phyloP scores from a whole-genome alignment of 306 rosid genomes.

The Acacia melanoxylon region DNA sequence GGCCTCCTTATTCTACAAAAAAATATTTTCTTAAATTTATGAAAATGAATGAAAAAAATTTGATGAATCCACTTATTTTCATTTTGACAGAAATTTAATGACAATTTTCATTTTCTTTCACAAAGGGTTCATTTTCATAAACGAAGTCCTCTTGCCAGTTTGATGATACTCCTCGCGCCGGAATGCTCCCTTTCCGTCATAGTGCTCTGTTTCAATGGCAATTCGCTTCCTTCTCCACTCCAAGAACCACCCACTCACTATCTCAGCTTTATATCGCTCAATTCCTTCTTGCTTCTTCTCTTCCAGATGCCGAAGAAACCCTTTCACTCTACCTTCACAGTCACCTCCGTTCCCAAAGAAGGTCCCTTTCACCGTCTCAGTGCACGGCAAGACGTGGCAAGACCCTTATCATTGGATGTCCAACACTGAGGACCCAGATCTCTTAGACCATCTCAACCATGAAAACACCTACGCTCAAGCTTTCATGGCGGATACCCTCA shows the following conservation, averaged over 20 bases:
- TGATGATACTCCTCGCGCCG: not conserved
- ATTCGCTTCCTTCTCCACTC: conserved; percentile 39
- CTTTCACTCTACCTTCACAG: conserved; percentile 36
- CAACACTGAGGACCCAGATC: conserved; percentile 61
- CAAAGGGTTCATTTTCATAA: not conserved
- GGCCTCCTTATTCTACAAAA: too few species aligned
- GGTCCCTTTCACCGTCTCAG: conserved; percentile 57
- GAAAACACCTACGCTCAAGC: conserved; percentile 76
- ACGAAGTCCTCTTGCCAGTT: not conserved
- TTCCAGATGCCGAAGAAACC: conserved; percentile 38
- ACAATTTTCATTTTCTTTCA: not conserved
- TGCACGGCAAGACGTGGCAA: conserved; percentile 65
- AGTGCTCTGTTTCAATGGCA: conserved; percentile 44
- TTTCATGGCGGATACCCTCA: conserved; percentile 76
- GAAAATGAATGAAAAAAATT: too few species aligned
- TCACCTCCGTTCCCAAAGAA: conserved; percentile 66
- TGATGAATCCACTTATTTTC: too few species aligned
- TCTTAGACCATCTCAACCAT: conserved; percentile 52
- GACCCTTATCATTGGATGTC: conserved; percentile 96
- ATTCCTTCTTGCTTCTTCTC: conserved; percentile 44
- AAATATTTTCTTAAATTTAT: too few species aligned
- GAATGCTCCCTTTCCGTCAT: not conserved
- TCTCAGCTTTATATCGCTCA: conserved; percentile 15
- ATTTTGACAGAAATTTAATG: not conserved
- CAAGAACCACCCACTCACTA: conserved; percentile 26